Conservation (phyloP, 2,329 filamentous ascomycete genomes). For the Colletotrichum destructivum region DNA sequence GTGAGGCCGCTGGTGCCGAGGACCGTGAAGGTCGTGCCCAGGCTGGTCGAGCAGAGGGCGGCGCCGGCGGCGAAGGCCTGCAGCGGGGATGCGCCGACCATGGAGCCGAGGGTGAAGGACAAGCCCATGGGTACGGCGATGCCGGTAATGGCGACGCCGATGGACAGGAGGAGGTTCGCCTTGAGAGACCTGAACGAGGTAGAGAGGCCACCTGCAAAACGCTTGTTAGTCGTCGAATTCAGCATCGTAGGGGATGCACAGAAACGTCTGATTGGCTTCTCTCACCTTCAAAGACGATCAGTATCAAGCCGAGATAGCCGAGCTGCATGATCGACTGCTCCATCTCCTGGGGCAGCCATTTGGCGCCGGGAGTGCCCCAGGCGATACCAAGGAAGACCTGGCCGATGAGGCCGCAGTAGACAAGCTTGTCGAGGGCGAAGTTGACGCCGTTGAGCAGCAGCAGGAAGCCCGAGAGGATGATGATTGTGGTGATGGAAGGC, state of each 20-base stretch:
- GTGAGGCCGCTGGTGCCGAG: conserved; percentile 60
- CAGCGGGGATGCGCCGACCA: conserved; percentile 66
- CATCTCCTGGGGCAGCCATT: conserved; percentile 67
- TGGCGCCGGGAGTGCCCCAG: conserved; percentile 77
- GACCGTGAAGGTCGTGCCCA: conserved; percentile 78
- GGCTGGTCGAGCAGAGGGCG: conserved; percentile 80
- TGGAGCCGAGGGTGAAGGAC: conserved; percentile 71
- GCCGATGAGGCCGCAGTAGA: conserved; percentile 81
- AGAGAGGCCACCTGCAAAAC: conserved; percentile 67
- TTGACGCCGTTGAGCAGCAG: conserved; percentile 74
- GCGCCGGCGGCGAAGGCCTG: conserved; percentile 82
- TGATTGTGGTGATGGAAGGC: conserved; percentile 70
- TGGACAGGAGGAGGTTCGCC: conserved; percentile 73
- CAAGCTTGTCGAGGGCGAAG: conserved; percentile 67
- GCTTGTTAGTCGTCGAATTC: neutral
- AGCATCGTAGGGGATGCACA: neutral
- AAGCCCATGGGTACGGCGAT: conserved; percentile 75
- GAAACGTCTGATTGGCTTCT: too few species aligned
- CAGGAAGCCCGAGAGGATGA: conserved; percentile 74
- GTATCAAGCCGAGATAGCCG: conserved; percentile 81
- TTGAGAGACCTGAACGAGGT: conserved; percentile 69
- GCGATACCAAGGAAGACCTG: conserved; percentile 80
- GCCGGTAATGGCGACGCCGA: conserved; percentile 75
- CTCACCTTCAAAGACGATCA: conserved; percentile 79
- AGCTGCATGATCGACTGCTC: conserved; percentile 74